Conservation (phyloP, 208 protist species). For the Trypanosomatidae sp. region DNA sequence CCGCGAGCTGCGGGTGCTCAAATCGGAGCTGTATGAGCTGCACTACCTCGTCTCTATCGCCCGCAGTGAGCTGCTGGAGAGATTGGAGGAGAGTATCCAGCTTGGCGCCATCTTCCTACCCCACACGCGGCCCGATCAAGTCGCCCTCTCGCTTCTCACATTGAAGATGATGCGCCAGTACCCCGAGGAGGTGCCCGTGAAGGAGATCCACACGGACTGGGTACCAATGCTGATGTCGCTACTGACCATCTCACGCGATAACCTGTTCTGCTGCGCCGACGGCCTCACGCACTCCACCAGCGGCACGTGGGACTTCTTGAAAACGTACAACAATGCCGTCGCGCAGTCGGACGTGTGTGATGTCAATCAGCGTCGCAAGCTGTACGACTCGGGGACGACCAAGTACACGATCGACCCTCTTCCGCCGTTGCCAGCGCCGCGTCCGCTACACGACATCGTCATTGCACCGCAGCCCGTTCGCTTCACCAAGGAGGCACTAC, state of each 20-base stretch:
- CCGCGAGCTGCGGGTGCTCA: conserved; percentile 38
- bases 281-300: not conserved
- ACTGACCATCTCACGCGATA: conserved; percentile 37
- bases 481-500: conserved; percentile 16
- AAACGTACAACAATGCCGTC: conserved; percentile 25
- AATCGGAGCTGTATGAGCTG: conserved; percentile 63
- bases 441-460: conserved; percentile 35
- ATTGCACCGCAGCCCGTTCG: conserved; percentile 42
- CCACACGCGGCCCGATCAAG: conserved; percentile 58
- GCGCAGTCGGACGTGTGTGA: conserved; percentile 29
- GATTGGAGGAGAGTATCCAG: conserved; percentile 40
- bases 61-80: conserved; percentile 38
- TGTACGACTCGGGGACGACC: conserved; percentile 10
- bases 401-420: conserved; percentile 42
- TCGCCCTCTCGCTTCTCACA: conserved; percentile 37
- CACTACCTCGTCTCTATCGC: conserved; percentile 43
- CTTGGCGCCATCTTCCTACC: conserved; percentile 52
- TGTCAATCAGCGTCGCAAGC: conserved; percentile 28
- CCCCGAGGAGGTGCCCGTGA: conserved; percentile 58
- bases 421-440: conserved; percentile 27
- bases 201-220: conserved; percentile 68
- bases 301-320: conserved; percentile 4
- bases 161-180: conserved; percentile 70
- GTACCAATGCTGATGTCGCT: conserved; percentile 45
- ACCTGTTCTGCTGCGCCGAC: conserved; percentile 31